Evolutionary conservation across 2,329 filamentous ascomycete genomes (phyloP).

Genomic region (Diaporthe aspalathi): DNA sequence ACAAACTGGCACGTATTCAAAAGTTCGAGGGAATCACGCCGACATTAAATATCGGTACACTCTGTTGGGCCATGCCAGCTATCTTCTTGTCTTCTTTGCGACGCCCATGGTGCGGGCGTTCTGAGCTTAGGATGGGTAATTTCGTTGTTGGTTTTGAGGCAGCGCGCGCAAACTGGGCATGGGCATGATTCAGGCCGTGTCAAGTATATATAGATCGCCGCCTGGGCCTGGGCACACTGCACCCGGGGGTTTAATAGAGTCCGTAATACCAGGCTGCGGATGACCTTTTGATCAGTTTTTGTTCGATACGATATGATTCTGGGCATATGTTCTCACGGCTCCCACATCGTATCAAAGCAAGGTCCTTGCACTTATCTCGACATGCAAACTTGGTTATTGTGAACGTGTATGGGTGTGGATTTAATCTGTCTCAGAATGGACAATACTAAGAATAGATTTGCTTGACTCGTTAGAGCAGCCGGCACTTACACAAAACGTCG

Average conservation of each 20-base stretch:
- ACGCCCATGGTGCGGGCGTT: too few species aligned
- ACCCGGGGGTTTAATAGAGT: not conserved
- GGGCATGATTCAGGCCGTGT: slow-evolving; percentile 22
- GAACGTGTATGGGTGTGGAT: not conserved
- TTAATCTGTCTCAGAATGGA: not conserved
- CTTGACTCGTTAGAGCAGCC: not conserved
- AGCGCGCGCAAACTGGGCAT: not conserved
- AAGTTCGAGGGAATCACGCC: not conserved
- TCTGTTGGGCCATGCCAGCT: not conserved
- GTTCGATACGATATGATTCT: not conserved
- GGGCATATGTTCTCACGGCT: not conserved
- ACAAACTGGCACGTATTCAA: not conserved
- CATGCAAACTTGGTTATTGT: not conserved
- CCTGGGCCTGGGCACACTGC: slow-evolving; percentile 6
- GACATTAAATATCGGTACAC: not conserved
- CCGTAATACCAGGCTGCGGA: not conserved
- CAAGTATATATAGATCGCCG: slow-evolving; percentile 19
- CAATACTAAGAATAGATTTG: not conserved
- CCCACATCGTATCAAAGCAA: not conserved
- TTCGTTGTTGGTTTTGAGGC: not conserved
- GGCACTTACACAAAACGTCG: not conserved
- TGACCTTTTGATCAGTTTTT: not conserved
- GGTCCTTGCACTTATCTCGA: not conserved
- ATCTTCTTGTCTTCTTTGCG: too few species aligned
- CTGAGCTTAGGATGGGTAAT: too few species aligned